These are phyloP conservation scores for Rosa multiflora DNA, from an alignment of 306 rosid species.

Conservation along the genomic window DNA sequence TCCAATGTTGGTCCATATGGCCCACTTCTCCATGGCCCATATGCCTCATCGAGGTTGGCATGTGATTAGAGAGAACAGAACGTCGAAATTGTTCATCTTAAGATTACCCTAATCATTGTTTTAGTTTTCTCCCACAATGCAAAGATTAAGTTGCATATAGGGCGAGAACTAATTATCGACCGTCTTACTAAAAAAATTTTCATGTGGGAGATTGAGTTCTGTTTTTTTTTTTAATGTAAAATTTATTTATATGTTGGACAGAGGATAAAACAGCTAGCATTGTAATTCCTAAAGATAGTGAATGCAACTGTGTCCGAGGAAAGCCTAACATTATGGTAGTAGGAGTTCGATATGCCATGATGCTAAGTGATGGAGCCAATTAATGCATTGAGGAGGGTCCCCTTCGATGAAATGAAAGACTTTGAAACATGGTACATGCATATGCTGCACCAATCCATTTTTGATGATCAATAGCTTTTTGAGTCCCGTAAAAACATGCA, in stretches of 20 bases:
- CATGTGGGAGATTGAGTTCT: too few relatives aligned
- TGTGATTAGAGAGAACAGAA: too few relatives aligned
- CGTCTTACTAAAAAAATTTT: too few relatives aligned
- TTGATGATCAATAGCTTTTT: not conserved
- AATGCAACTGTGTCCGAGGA: constrained; percentile 37
- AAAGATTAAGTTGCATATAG: too few relatives aligned
- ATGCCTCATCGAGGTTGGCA: not conserved
- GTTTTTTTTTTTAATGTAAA: too few relatives aligned
- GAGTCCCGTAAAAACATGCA: not conserved
- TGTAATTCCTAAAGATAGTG: constrained; percentile 7
- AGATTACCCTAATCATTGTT: too few relatives aligned
- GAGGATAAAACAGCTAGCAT: not conserved
- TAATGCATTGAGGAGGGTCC: not conserved
- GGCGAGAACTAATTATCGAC: too few relatives aligned
- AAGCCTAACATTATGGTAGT: constrained; percentile 34
- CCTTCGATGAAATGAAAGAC: not conserved
- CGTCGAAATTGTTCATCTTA: too few relatives aligned
- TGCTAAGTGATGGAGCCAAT: constrained; percentile 20
- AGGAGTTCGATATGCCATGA: constrained; percentile 30
- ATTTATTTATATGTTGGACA: not conserved
- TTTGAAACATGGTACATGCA: constrained; percentile 3
- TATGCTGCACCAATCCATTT: not conserved
- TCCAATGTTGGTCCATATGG: not conserved
- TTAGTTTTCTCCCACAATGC: too few relatives aligned
- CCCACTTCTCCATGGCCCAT: not conserved